phyloP scores from a whole-genome alignment of 805 yeast genomes.

The Naumovozyma castellii region DNA sequence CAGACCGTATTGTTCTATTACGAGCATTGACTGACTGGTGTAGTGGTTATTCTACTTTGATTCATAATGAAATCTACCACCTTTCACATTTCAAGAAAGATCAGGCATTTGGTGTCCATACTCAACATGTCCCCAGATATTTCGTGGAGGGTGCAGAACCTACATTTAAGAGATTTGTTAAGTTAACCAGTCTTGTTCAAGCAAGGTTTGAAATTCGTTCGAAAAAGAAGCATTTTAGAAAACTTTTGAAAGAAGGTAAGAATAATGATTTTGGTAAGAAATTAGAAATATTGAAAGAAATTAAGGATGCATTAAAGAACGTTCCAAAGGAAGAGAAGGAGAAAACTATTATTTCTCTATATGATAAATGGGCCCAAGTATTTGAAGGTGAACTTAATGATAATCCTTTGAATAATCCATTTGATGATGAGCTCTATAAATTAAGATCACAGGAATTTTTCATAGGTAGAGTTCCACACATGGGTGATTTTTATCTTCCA shows the following conservation, averaged over 20 bases:
- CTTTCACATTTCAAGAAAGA: slow-evolving; percentile 19
- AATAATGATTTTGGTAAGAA: slow-evolving; percentile 11
- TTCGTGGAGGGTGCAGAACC: slow-evolving; percentile 13
- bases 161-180: slow-evolving; percentile 11
- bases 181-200: slow-evolving; percentile 13
- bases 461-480: slow-evolving; percentile 19
- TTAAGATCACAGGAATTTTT: slow-evolving; percentile 21
- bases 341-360: slow-evolving; percentile 3
- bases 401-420: slow-evolving; percentile 19
- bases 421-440: slow-evolving; percentile 17
- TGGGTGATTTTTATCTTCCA: slow-evolving; percentile 25
- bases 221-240: slow-evolving; percentile 16
- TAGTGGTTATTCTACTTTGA: slow-evolving; percentile 11
- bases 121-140: slow-evolving; percentile 19
- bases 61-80: slow-evolving; percentile 17
- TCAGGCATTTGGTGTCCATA: slow-evolving; percentile 18
- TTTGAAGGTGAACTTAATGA: slow-evolving; percentile 17
- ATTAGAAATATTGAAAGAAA: slow-evolving; percentile 8
- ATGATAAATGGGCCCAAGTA: slow-evolving; percentile 15
- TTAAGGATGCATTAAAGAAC: slow-evolving; percentile 7
- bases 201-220: slow-evolving; percentile 14
- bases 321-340: slow-evolving; percentile 8
- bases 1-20: slow-evolving; percentile 13
- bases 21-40: slow-evolving; percentile 17
- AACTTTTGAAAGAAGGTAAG: slow-evolving; percentile 13